phyloP scores from a whole-genome alignment of 2,329 filamentous ascomycete species.

The Pseudomassariella vexata region DNA sequence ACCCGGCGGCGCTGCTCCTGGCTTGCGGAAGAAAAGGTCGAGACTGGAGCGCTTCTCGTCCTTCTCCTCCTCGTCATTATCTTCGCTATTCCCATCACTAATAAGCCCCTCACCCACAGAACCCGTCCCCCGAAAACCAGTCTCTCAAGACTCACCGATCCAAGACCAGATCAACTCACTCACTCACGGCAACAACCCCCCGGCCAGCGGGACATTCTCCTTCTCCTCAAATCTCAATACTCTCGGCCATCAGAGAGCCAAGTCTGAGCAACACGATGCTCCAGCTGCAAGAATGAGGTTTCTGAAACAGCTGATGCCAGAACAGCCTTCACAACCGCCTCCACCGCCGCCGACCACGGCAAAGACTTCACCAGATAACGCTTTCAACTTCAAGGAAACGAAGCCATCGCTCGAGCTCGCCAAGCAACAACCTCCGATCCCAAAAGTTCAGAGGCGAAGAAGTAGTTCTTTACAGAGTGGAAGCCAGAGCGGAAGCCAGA shows the following conservation, averaged over 20 bases:
- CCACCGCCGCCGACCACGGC: constrained; percentile 11
- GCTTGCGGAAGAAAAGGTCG: constrained; percentile 16
- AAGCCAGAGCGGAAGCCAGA: constrained; percentile 12
- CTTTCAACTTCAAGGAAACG: constrained; percentile 18
- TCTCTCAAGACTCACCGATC: constrained; percentile 14
- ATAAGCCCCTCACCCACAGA: constrained; percentile 19
- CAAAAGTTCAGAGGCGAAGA: constrained; percentile 16
- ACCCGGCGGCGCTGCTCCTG: too few relatives aligned
- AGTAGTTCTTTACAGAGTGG: too few relatives aligned
- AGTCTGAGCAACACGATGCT: too few relatives aligned
- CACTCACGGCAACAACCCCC: too few relatives aligned
- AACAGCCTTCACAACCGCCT: constrained; percentile 5
- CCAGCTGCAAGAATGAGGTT: too few relatives aligned
- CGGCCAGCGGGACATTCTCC: too few relatives aligned
- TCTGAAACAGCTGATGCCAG: constrained; percentile 3
- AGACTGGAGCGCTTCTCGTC: constrained; percentile 21
- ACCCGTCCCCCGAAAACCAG: constrained; percentile 19
- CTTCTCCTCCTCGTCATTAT: too few relatives aligned
- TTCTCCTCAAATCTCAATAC: too few relatives aligned
- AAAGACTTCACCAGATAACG: constrained; percentile 12
- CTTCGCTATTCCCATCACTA: constrained; percentile 26
- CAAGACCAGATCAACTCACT: too few relatives aligned
- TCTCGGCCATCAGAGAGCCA: too few relatives aligned
- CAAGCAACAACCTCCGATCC: constrained; percentile 12
- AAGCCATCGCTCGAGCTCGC: constrained; percentile 19